A percentile compares a stretch with the other conserved stretches of the same genome.
Evolutionary conservation across 257 asterid species (phyloP).

Genomic region (Solanum pimpinellifolium): DNA sequence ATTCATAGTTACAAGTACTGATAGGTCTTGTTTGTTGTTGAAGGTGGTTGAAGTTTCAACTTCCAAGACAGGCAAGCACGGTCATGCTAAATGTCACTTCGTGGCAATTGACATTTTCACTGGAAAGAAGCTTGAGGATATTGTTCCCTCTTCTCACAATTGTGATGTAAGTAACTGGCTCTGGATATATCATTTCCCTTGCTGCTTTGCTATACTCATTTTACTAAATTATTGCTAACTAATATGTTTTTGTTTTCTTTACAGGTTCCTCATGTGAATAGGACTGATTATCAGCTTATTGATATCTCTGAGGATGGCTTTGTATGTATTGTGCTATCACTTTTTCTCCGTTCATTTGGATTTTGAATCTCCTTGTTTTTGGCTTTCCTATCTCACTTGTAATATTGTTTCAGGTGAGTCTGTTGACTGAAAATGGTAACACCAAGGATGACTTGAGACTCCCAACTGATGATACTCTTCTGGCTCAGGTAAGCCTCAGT

Average conservation of each 20-base stretch:
- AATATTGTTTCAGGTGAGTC: constrained; percentile 12
- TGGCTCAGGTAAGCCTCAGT: constrained; percentile 11
- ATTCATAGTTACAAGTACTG: not conserved
- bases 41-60: constrained; percentile 43
- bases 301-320: constrained; percentile 36
- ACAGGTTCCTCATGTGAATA: constrained; percentile 37
- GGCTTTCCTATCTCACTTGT: not conserved
- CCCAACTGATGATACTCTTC: constrained; percentile 29
- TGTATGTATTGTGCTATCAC: not conserved
- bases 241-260: not conserved
- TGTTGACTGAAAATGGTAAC: constrained; percentile 29
- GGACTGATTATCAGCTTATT: constrained; percentile 29
- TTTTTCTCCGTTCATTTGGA: not conserved
- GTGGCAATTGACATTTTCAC: constrained; percentile 35
- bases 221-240: not conserved
- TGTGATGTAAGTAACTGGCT: constrained; percentile 17
- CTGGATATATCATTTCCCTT: not conserved
- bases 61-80: constrained; percentile 38
- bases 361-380: not conserved
- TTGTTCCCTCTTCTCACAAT: constrained; percentile 38
- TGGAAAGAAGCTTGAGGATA: constrained; percentile 33
- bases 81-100: constrained; percentile 42
- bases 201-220: not conserved
- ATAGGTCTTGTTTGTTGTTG: not conserved
- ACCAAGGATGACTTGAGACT: constrained; percentile 37